Percentiles rank a stretch among this genome's conserved stretches.
These are phyloP conservation scores for Gnomoniopsis smithogilvyi DNA, from an alignment of 2,329 filamentous ascomycete species.

Conservation along the genomic window DNA sequence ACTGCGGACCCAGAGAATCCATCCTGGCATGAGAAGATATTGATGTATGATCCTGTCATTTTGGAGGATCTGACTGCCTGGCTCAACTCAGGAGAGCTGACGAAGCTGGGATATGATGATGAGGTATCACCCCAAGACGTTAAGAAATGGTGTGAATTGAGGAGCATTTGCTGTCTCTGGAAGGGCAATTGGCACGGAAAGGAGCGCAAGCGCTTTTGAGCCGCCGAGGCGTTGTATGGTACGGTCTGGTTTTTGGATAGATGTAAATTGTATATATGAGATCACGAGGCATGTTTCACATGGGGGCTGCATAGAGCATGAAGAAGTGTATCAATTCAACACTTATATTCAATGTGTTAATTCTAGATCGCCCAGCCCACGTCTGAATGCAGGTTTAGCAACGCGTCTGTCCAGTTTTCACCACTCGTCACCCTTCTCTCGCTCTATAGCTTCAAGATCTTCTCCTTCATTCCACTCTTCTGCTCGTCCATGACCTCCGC, in stretches of 20 bases:
- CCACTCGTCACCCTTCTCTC: neutral
- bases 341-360: neutral
- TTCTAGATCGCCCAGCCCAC: neutral
- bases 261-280: neutral
- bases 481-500: slow-evolving; percentile 45
- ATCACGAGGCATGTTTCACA: neutral
- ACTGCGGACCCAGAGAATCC: slow-evolving; percentile 48
- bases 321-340: neutral
- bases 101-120: slow-evolving; percentile 59
- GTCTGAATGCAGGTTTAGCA: neutral
- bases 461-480: slow-evolving; percentile 36
- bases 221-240: neutral
- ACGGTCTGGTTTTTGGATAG: neutral
- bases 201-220: slow-evolving; percentile 48
- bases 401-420: neutral
- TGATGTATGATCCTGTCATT: slow-evolving; percentile 88
- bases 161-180: slow-evolving; percentile 82
- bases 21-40: slow-evolving; percentile 88
- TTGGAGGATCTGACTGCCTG: slow-evolving; percentile 81
- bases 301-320: neutral
- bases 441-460: neutral
- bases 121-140: slow-evolving; percentile 64
- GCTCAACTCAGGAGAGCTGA: slow-evolving; percentile 72
- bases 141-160: slow-evolving; percentile 86
- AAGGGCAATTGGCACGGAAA: slow-evolving; percentile 52